These are phyloP conservation scores for Copromyces sp. DNA, from an alignment of 495 filamentous ascomycete species.

Conservation along the genomic window DNA sequence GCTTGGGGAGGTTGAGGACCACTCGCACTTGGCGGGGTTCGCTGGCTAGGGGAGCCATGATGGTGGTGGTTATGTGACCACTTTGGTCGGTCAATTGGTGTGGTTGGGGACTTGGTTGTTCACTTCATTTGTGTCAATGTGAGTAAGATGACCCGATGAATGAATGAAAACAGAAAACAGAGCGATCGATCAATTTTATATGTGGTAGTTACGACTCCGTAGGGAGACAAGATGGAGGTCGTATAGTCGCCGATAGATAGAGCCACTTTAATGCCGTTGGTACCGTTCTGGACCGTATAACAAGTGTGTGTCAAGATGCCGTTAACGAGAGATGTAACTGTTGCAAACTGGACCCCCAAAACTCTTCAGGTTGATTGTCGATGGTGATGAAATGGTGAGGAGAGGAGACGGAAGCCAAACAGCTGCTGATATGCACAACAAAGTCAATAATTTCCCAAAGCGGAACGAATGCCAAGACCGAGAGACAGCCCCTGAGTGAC, in stretches of 20 bases:
- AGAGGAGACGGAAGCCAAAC: not conserved
- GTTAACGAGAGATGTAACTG: not conserved
- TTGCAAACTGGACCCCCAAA: not conserved
- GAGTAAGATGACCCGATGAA: not conserved
- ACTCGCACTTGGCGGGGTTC: constrained; percentile 37
- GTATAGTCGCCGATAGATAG: not conserved
- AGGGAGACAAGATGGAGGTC: not conserved
- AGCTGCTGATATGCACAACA: not conserved
- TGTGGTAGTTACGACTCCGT: not conserved
- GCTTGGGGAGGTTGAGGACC: constrained; percentile 31
- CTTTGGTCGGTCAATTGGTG: not conserved
- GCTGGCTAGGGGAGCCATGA: constrained; percentile 35
- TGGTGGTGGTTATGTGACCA: not conserved
- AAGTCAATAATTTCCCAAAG: not conserved
- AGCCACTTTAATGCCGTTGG: not conserved
- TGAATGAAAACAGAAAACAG: not conserved
- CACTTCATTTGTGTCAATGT: not conserved
- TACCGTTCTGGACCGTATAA: not conserved
- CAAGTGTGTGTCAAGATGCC: not conserved
- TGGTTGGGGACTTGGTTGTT: not conserved
- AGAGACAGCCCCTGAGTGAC: not conserved
- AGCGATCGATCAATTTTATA: not conserved
- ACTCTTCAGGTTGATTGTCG: not conserved
- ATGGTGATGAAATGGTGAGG: not conserved
- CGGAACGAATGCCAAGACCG: not conserved